Base-by-base conservation (phyloP, 768 basidiomycete species). In the Mycena amicta region DNA sequence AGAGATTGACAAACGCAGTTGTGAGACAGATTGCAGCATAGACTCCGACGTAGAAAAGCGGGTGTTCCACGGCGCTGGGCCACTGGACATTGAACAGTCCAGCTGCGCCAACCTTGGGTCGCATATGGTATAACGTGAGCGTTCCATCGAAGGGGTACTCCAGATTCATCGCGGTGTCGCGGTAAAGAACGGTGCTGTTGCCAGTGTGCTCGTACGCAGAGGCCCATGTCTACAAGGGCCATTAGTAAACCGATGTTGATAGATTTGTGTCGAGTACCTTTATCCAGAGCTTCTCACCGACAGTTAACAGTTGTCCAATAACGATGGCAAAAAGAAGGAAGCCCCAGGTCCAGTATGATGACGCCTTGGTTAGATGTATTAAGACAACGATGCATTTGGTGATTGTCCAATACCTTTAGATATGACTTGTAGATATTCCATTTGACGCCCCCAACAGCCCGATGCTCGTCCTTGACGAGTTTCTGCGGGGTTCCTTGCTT, bases 381-480 rank as follows among this genome's bases (percentile, higher is more conserved):
- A n/a, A n/a, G n/a, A n/a, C n/a, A n/a, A n/a, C n/a, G n/a, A n/a
- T n/a, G n/a, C n/a, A n/a, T n/a, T n/a, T n/a, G n/a, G n/a, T n/a
- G n/a, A n/a, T n/a, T n/a, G n/a, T n/a, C n/a, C n/a, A n/a, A n/a
- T n/a, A n/a, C n/a, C n/a, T 84, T 79, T 58, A 93, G 67, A 66
- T 94, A 91, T 2, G 82, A 75, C 23, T 84, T 81, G 59, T 87
- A 87, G 33, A 87, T 78, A 3, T 75, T 72, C 89, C 90, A 93
- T 67, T 90, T 91, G 40, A 95, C 92, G 40, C 87, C 84, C 1
- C 93, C 93, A 2, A 80, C 81, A 62, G 91, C 90, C 46, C 92
- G 70, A 56, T 91, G 87, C 68, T 94, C 92, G 43, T 93, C 92
- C 68, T 92, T 87, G 57, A 93, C 72, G 8, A 93, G 74, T 66